A percentile compares a stretch with the other conserved stretches of the same genome.
phyloP scores from a whole-genome alignment of 352 stramenopile genomes.

The Phytophthora citrophthora region DNA sequence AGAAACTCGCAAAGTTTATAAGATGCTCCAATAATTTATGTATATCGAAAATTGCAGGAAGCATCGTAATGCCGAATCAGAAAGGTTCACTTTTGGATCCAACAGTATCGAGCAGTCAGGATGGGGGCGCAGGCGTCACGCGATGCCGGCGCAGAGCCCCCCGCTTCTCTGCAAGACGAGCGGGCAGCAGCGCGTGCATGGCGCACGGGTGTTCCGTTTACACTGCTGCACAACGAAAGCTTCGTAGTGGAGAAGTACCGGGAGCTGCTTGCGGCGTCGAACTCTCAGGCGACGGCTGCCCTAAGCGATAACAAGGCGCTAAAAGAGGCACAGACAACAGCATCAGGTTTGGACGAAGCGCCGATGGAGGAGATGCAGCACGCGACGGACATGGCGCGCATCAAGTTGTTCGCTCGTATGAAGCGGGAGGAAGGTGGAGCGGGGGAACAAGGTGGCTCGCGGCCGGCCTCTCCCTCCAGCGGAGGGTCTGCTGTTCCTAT shows the following conservation, averaged over 20 bases:
- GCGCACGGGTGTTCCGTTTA: conserved; percentile 68
- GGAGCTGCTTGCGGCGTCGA: conserved; percentile 36
- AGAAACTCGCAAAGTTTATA: no score
- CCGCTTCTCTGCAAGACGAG: conserved; percentile 16
- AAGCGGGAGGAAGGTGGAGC: neutral
- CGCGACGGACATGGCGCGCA: conserved; percentile 54
- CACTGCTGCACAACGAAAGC: conserved; percentile 70
- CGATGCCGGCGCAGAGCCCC: conserved; percentile 7
- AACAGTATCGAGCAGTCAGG: neutral
- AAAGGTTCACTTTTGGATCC: neutral
- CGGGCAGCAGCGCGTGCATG: conserved; percentile 37
- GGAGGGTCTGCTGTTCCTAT: neutral
- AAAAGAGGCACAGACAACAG: conserved; percentile 40
- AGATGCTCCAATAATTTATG: no score
- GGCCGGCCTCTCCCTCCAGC: conserved; percentile 17
- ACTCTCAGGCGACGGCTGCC: neutral
- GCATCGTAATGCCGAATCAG: neutral
- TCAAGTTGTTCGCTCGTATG: conserved; percentile 55
- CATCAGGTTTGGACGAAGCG: conserved; percentile 58
- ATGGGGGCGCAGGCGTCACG: conserved; percentile 40
- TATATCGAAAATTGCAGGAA: no score
- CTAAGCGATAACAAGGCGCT: conserved; percentile 8
- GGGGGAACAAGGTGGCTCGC: neutral
- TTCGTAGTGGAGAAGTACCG: conserved; percentile 77
- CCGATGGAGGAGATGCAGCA: conserved; percentile 67